Base-by-base conservation (phyloP, 371 early-diverging fungal genomes). In the Choanephora cucurbitarum region DNA sequence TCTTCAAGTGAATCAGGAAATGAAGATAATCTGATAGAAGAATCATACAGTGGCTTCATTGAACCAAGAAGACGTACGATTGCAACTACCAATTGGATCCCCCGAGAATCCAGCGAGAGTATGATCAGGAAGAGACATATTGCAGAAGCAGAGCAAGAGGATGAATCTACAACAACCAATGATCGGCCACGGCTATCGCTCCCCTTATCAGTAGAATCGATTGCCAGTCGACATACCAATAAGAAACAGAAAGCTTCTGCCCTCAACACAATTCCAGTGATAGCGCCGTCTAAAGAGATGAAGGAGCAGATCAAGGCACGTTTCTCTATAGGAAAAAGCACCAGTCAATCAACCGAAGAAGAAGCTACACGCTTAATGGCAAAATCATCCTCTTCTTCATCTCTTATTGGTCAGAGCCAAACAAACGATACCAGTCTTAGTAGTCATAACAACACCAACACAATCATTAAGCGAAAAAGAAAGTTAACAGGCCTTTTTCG, bases 241-340 rank as follows among this genome's bases (percentile, higher is more conserved):
- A 44, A 50, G 37, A 47, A 17, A 17, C 54, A 22, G 10, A 33
- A 33, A 11, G 41, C 24, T 8, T n/a, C 42, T 37, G 22, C 43
- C 1, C n/a, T n/a, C n/a, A n/a, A n/a, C n/a, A n/a, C n/a, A n/a
- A 49, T 53, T 3, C 66, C 65, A 3, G 50, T 58, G 21, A 51
- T 65, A 32, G 55, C 61, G 34, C 64, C 66, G 1, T 57, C 54
- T 18, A 9, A 22, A 28, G 39, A 67, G 42, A 64, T 62, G 54
- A 60, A 60, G 19, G 69, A 66, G 24, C 67, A 69, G 22, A 71
- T 75, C 32, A 75, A 75, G 49, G 75, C 72, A 13, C 56, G 67
- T 31, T 69, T 75, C 32, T 75, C 72, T 22, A 53, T 75, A 37
- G 71, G 60, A 11, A 21, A 60, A 17, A 56, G 43, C 1, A 21